Evolutionary conservation across 345 rosid species (phyloP), one percentile per base, ranked within the genome.

Genomic region (Camelina neglecta): DNA sequence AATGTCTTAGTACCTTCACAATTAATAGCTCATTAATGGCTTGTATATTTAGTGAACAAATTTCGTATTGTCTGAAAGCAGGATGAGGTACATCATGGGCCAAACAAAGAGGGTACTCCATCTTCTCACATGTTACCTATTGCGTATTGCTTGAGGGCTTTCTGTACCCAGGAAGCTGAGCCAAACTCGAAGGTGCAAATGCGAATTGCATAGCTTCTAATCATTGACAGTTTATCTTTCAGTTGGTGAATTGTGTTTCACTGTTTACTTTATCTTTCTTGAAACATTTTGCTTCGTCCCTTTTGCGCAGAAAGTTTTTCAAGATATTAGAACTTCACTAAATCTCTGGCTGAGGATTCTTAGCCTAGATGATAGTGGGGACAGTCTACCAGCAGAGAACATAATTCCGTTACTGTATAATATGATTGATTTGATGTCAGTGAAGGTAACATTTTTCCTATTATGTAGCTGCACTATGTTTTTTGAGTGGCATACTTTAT

Each of bases 161-260:
- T 94, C 5, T 85, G 91, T 69, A 75, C 65, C 61, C 87, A 86
- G 56, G 98, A 94, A 81, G 84, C 74, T 63, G 96, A 90, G 58
- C 93, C 98, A 61, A 83, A 77, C 73, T 92, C 97, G 42, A 84
- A 92, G 98, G 97, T 94, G 80, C 62, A 73, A 50, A 71, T 82
- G 74, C 33, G 36, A 79, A 62, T 57, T 79, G 69, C 75, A 78
- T 82, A 77, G 78, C 82, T 60, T 77, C 62, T 60, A 54, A 64
- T 21, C 60, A 31, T 51, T 71, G 61, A 33, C 47, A 50, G 35
- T 50, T 65, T 26, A 78, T 51, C 50, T 21, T 67, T 53, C 55
- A 42, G 62, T 45, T 67, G 10, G 63, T 51, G 42, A 49, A 62
- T 72, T 79, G 44, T 72, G 72, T 60, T 75, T 42, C 76, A 65